phyloP scores from a whole-genome alignment of 2,329 filamentous ascomycete genomes.

The Xylariaceae sp. region DNA sequence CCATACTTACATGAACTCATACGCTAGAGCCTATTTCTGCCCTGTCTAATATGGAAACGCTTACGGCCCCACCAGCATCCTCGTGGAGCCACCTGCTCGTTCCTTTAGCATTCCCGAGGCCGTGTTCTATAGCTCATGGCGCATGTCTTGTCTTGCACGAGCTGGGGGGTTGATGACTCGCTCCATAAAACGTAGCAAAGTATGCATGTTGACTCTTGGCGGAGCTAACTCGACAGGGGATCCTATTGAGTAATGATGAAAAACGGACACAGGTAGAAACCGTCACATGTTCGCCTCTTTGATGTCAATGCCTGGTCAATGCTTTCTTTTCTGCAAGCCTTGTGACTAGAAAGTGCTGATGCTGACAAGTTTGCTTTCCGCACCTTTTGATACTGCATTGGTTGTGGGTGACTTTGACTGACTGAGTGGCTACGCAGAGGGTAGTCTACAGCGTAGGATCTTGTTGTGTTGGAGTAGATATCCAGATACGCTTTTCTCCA shows the following conservation, averaged over 20 bases:
- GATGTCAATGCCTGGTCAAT: conserved; percentile 15
- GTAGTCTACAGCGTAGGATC: neutral
- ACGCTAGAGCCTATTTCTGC: conserved; percentile 7
- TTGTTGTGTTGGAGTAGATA: conserved; percentile 6
- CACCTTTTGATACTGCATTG: neutral
- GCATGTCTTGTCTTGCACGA: too few species aligned
- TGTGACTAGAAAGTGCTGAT: conserved; percentile 17
- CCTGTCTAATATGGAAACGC: conserved; percentile 2
- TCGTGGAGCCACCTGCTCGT: conserved; percentile 8
- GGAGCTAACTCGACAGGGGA: conserved; percentile 25
- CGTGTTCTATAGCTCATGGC: conserved; percentile 11
- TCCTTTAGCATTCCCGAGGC: conserved; percentile 5
- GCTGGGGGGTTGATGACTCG: too few species aligned
- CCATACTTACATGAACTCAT: conserved; percentile 24
- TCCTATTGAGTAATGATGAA: conserved; percentile 26
- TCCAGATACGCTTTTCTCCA: conserved; percentile 17
- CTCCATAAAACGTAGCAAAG: conserved; percentile 24
- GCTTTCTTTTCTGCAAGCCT: conserved; percentile 4
- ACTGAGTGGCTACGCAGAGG: too few species aligned
- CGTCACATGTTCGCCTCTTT: conserved; percentile 20
- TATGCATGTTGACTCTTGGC: conserved; percentile 24
- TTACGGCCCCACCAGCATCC: conserved; percentile 18
- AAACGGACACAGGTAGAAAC: conserved; percentile 14
- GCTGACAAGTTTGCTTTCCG: conserved; percentile 9
- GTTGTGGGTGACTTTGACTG: neutral